A percentile compares a stretch with the other conserved stretches of the same genome.
Evolutionary conservation across 2,329 filamentous ascomycete genomes (phyloP).

Genomic region (Penicillium palitans): DNA sequence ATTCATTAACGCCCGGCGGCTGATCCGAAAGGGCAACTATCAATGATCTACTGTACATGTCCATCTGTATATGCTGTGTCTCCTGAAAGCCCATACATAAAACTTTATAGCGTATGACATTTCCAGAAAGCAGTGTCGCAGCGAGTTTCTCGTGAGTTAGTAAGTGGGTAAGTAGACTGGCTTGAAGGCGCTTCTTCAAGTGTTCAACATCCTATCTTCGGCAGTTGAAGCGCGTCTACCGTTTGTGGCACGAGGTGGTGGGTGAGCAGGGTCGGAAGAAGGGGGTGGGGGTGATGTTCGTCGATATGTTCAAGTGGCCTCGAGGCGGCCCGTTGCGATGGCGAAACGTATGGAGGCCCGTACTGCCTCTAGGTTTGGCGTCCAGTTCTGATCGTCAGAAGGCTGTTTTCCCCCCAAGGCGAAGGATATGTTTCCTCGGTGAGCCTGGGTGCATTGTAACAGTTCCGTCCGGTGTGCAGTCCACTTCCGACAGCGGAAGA

Average conservation of each 20-base stretch:
- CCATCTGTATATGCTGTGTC: no score
- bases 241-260: no score
- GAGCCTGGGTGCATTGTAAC: not conserved
- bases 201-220: slow-evolving; percentile 39
- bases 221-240: slow-evolving; percentile 36
- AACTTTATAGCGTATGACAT: no score
- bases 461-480: no score
- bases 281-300: not conserved
- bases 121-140: no score
- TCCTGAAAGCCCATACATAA: no score
- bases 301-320: no score
- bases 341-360: slow-evolving; percentile 9
- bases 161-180: not conserved
- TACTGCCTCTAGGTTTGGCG: slow-evolving; percentile 31
- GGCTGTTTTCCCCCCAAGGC: slow-evolving; percentile 7
- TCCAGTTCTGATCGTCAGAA: slow-evolving; percentile 27
- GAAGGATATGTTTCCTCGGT: slow-evolving; percentile 10
- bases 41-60: not conserved
- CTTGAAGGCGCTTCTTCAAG: slow-evolving; percentile 39
- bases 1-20: slow-evolving; percentile 30
- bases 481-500: no score
- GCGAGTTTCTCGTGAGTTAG: no score
- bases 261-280: no score
- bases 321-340: no score
- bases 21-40: slow-evolving; percentile 30